Percentiles rank a stretch among this genome's conserved stretches.
phyloP scores from a whole-genome alignment of 2,329 filamentous ascomycete genomes.

The Leptographium wingfieldii region DNA sequence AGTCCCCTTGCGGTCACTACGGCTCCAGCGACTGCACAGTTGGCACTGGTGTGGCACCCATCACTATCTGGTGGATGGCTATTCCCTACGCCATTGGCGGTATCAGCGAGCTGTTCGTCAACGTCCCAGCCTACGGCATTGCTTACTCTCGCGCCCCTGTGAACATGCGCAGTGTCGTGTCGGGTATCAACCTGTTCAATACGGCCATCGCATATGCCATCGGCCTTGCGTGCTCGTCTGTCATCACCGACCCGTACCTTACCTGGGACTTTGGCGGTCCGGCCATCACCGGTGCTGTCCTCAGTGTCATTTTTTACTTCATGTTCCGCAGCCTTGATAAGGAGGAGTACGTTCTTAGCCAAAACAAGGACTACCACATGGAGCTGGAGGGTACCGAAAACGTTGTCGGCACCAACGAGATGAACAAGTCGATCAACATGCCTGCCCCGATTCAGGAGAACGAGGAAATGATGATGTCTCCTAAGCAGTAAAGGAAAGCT shows the following conservation, averaged over 20 bases:
- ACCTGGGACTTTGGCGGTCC: conserved; percentile 37
- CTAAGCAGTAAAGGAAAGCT: conserved; percentile 14
- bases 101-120: conserved; percentile 39
- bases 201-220: conserved; percentile 56
- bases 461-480: conserved; percentile 15
- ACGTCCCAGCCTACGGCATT: conserved; percentile 37
- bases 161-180: conserved; percentile 66
- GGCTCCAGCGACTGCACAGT: conserved; percentile 23
- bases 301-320: conserved; percentile 32
- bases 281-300: conserved; percentile 30
- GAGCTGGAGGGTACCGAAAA: conserved; percentile 9
- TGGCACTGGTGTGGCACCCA: conserved; percentile 25
- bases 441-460: neutral
- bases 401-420: conserved; percentile 12
- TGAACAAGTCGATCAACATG: conserved; percentile 15
- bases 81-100: conserved; percentile 37
- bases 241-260: conserved; percentile 35
- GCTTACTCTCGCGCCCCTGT: conserved; percentile 57
- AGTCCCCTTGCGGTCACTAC: conserved; percentile 27
- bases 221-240: conserved; percentile 43
- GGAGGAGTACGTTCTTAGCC: conserved; percentile 29
- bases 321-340: conserved; percentile 32
- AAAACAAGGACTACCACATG: conserved; percentile 20
- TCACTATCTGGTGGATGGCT: conserved; percentile 45
- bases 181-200: conserved; percentile 55